Evolutionary conservation across 2,329 filamentous ascomycete species (phyloP).

Genomic region (Fusarium penzigii): DNA sequence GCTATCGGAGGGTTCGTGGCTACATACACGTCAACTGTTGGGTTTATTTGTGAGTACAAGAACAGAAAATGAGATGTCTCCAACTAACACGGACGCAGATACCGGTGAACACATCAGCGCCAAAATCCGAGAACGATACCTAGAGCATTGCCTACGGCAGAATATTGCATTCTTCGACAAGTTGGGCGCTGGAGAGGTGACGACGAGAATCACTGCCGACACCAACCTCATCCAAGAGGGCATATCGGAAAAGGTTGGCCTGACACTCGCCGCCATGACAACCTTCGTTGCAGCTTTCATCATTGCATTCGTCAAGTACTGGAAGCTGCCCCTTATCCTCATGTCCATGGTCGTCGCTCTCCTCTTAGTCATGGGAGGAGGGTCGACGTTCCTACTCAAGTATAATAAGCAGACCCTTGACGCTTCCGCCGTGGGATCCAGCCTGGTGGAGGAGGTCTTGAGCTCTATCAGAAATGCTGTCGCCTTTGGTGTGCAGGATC

Average conservation of each 20-base stretch:
- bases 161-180: conserved; percentile 53
- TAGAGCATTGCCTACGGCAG: conserved; percentile 46
- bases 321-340: conserved; percentile 81
- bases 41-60: conserved; percentile 65
- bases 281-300: conserved; percentile 83
- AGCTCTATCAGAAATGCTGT: conserved; percentile 81
- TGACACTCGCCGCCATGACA: conserved; percentile 67
- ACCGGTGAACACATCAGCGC: conserved; percentile 37
- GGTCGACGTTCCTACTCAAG: conserved; percentile 68
- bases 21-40: conserved; percentile 73
- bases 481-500: conserved; percentile 84
- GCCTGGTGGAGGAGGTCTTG: conserved; percentile 81
- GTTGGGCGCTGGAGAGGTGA: conserved; percentile 35
- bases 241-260: conserved; percentile 75
- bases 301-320: conserved; percentile 79
- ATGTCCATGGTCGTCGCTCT: conserved; percentile 74
- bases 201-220: conserved; percentile 68
- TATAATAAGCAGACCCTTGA: conserved; percentile 71
- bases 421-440: conserved; percentile 76
- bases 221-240: conserved; percentile 84
- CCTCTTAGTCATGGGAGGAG: conserved; percentile 65
- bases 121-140: conserved; percentile 42
- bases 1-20: conserved; percentile 74
- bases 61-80: not conserved
- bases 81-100: conserved; percentile 6